A percentile compares a stretch with the other conserved stretches of the same genome.
Evolutionary conservation across 2,329 filamentous ascomycete genomes (phyloP).

Genomic region (Aspergillus persii): DNA sequence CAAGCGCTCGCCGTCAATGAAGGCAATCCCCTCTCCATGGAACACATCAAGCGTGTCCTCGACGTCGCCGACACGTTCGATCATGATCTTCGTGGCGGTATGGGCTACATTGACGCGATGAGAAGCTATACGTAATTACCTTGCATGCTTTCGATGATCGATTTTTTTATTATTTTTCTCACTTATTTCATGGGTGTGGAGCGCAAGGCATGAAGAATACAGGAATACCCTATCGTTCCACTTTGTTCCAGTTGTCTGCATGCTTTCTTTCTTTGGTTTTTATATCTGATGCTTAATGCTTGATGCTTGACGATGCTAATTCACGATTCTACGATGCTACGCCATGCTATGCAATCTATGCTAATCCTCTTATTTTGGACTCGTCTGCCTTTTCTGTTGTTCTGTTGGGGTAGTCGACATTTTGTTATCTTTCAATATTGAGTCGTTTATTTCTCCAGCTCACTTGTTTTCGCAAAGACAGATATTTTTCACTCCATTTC

Average conservation of each 20-base stretch:
- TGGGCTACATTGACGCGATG: slow-evolving; percentile 81
- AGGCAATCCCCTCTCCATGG: slow-evolving; percentile 68
- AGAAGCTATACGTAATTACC: slow-evolving; percentile 60
- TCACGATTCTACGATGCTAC: neutral
- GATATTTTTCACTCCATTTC: too few species aligned
- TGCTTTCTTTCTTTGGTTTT: too few species aligned
- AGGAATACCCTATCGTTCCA: neutral
- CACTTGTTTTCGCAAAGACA: too few species aligned
- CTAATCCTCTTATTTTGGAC: neutral
- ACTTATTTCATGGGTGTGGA: neutral
- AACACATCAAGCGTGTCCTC: slow-evolving; percentile 77
- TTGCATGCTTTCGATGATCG: neutral
- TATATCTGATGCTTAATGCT: too few species aligned
- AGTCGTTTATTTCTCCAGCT: too few species aligned
- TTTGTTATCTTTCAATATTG: too few species aligned
- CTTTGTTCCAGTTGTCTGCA: neutral
- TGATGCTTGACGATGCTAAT: too few species aligned
- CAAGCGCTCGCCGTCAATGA: slow-evolving; percentile 80
- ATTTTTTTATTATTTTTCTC: neutral
- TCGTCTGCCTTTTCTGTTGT: neutral
- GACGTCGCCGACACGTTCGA: slow-evolving; percentile 82
- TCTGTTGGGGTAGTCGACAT: too few species aligned
- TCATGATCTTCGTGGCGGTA: slow-evolving; percentile 75
- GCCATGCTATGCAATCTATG: neutral
- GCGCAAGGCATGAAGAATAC: neutral